These are phyloP conservation scores for Vitis hybrid DNA, from an alignment of 177 flowering plant species.

Conservation along the genomic window DNA sequence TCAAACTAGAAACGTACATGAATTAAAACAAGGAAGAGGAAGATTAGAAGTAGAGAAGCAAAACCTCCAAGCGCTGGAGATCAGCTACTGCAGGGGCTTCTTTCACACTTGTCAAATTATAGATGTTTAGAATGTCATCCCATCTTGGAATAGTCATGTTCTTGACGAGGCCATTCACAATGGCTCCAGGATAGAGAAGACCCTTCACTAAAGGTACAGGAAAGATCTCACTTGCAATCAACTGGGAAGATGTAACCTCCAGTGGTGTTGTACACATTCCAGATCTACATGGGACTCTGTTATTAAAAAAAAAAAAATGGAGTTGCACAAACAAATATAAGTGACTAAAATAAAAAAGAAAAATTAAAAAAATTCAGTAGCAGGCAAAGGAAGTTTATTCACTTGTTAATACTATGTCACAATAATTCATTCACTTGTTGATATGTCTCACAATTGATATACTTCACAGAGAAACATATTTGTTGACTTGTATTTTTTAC, in stretches of 20 bases:
- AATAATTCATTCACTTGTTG: too few relatives aligned
- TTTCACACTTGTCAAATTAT: constrained; percentile 60
- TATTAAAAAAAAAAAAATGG: not conserved
- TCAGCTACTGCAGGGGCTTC: constrained; percentile 55
- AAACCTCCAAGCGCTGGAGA: constrained; percentile 88
- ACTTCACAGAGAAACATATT: too few relatives aligned
- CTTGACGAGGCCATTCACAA: constrained; percentile 44
- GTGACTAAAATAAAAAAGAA: too few relatives aligned
- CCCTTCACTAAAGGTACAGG: constrained; percentile 46
- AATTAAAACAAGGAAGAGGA: not conserved
- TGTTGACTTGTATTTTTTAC: too few relatives aligned
- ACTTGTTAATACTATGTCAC: too few relatives aligned
- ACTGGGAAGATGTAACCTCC: constrained; percentile 56
- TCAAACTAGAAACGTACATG: not conserved
- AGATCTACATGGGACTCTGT: constrained; percentile 58
- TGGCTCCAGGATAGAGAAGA: constrained; percentile 86
- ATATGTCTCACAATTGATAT: too few relatives aligned
- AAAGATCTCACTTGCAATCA: constrained; percentile 56
- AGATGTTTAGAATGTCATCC: constrained; percentile 48
- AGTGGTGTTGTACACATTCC: constrained; percentile 58
- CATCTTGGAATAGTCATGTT: constrained; percentile 60
- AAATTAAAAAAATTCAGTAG: not conserved
- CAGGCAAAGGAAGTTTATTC: too few relatives aligned
- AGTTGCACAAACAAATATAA: too few relatives aligned
- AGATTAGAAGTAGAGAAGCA: constrained; percentile 6